phyloP scores from a whole-genome alignment of 768 basidiomycete species.

The Hydnomerulius pinastri region DNA sequence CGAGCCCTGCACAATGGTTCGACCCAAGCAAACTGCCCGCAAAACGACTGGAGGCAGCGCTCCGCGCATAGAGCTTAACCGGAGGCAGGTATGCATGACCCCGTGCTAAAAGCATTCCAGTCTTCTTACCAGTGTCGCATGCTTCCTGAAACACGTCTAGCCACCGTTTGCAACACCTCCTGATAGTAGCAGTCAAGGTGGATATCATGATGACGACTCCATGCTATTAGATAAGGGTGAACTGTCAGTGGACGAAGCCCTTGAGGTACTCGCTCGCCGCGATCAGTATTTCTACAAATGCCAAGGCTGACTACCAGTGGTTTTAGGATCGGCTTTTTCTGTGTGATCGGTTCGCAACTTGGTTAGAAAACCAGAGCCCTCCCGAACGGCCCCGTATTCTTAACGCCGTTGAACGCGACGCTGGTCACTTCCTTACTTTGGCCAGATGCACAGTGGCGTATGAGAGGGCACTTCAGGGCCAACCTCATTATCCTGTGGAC shows the following conservation, averaged over 20 bases:
- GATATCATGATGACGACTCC: neutral
- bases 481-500: neutral
- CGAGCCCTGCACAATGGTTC: no score
- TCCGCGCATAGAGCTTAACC: neutral
- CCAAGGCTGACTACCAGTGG: neutral
- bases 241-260: neutral
- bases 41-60: conserved; percentile 14
- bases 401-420: conserved; percentile 26
- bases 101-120: neutral
- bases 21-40: conserved; percentile 19
- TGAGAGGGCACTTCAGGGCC: conserved; percentile 16
- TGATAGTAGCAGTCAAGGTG: neutral
- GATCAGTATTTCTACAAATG: neutral
- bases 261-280: conserved; percentile 12
- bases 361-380: conserved; percentile 15
- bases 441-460: conserved; percentile 20
- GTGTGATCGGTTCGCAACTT: conserved; percentile 16
- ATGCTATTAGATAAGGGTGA: neutral
- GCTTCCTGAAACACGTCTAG: neutral
- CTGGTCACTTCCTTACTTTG: conserved; percentile 12
- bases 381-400: conserved; percentile 3
- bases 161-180: neutral
- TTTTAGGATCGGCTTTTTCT: conserved; percentile 12
- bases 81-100: neutral
- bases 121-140: neutral